Conservation (phyloP, 2,329 filamentous ascomycete species). For the Incumbomyces delicatus region DNA sequence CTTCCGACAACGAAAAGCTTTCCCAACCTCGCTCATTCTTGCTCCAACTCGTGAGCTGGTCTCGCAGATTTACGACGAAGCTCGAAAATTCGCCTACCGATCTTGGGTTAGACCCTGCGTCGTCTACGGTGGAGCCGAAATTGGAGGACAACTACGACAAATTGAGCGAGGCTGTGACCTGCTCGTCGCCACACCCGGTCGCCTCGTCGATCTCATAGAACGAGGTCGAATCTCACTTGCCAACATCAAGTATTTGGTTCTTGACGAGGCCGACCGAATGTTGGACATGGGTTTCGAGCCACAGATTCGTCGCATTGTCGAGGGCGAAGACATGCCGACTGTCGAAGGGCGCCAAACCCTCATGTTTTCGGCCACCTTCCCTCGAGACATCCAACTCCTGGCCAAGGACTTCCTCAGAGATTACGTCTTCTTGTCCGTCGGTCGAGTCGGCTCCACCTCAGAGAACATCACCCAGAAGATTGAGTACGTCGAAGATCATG, state of each 20-base stretch:
- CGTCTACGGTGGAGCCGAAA: slow-evolving; percentile 97
- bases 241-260: slow-evolving; percentile 98
- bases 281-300: slow-evolving; percentile 99
- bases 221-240: slow-evolving; percentile 93
- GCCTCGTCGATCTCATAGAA: slow-evolving; percentile 96
- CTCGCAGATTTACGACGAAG: slow-evolving; percentile 95
- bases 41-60: slow-evolving; percentile 97
- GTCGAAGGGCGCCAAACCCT: slow-evolving; percentile 84
- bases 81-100: slow-evolving; percentile 96
- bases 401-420: slow-evolving; percentile 98
- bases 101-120: slow-evolving; percentile 98
- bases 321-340: slow-evolving; percentile 92
- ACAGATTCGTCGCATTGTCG: slow-evolving; percentile 96
- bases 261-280: slow-evolving; percentile 99
- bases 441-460: slow-evolving; percentile 97
- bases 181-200: slow-evolving; percentile 90
- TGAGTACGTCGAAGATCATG: slow-evolving; percentile 90
- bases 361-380: slow-evolving; percentile 99
- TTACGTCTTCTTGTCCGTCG: slow-evolving; percentile 97
- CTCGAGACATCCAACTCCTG: slow-evolving; percentile 97
- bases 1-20: slow-evolving; percentile 94
- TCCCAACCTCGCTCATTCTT: slow-evolving; percentile 89
- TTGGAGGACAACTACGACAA: slow-evolving; percentile 93
- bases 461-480: slow-evolving; percentile 99
- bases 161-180: slow-evolving; percentile 97